Evolutionary conservation across 306 rosid species (phyloP).

Genomic region (Gynostemma pentaphyllum): DNA sequence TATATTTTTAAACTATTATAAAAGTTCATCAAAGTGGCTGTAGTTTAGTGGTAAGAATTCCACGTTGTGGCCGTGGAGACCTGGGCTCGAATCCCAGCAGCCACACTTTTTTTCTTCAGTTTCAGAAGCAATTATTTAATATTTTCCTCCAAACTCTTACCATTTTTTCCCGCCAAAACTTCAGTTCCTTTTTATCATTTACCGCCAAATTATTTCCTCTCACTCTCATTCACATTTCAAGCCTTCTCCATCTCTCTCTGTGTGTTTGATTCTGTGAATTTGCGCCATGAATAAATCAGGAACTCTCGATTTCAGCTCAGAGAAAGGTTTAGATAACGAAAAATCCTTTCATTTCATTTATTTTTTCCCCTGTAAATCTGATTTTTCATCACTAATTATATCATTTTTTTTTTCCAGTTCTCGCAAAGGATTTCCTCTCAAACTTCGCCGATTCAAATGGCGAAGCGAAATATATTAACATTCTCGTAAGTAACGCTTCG

Average conservation of each 20-base stretch:
- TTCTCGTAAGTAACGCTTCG: conserved; percentile 55
- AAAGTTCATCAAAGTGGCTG: conserved; percentile 21
- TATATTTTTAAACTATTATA: no score
- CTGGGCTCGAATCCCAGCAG: conserved; percentile 70
- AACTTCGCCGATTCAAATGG: conserved; percentile 60
- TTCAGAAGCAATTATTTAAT: neutral
- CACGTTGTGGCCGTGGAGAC: conserved; percentile 63
- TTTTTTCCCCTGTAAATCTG: neutral
- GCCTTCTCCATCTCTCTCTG: conserved; percentile 9
- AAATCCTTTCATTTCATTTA: neutral
- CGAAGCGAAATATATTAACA: conserved; percentile 58
- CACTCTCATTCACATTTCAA: neutral
- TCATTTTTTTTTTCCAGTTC: conserved; percentile 32
- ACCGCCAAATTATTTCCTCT: conserved; percentile 50
- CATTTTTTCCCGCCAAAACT: conserved; percentile 80
- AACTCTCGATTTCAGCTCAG: conserved; percentile 46
- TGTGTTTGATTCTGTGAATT: neutral
- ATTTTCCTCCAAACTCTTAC: neutral
- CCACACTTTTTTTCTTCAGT: conserved; percentile 11
- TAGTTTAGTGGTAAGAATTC: conserved; percentile 53
- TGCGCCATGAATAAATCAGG: conserved; percentile 39
- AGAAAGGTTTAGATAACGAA: conserved; percentile 51
- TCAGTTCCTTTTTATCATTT: conserved; percentile 15
- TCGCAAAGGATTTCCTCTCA: conserved; percentile 71
- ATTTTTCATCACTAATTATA: neutral